Evolutionary conservation across 2,329 filamentous ascomycete species (phyloP), one percentile per base, ranked within the genome.

Genomic region (Chrysoporthe austroafricana): DNA sequence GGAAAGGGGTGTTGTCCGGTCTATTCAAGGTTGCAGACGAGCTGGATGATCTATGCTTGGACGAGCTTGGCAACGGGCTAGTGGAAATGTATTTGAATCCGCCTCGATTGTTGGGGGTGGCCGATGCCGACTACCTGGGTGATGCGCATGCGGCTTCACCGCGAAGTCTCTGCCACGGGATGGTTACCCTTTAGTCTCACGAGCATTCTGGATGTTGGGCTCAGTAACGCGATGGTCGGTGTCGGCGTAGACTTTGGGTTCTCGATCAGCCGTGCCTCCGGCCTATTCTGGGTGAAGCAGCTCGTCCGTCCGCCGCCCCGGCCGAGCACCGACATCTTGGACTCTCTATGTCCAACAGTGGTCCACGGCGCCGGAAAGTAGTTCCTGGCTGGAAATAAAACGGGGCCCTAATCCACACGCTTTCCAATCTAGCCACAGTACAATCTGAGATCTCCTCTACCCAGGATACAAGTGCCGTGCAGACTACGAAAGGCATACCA

Each of bases 1-100:
- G 63, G 68, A 62, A 67, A 69, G 66, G 63, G 65, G 62, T 43
- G 44, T 68, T 61, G 43, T 61, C 21, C 9, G 60, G 60, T 32
- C 43, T 48, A 21, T 60, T 42, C 34, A 60, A 48, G 50, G 32
- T 13, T 62, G 60, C 60, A 62, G 60, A 48, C 44, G 60, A 62
- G 43, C 60, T 62, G 26, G 60, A 39, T 60, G 21, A 62, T 52
- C 26, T 62, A 48, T 52, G 26, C 60, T 1, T 48, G 60, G 32
- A n/a, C 34, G 43, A 34, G 43, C 34, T 62, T 62, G 34, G 21
- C 44, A 50, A 50, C 26, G 44, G 43, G 32, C 60, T n/a, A 13
- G 16, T 48, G n/a, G 43, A 39, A 32, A 34, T 52, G 7, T 7
- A 52, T 42, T 21, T n/a, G 26, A 62, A 52, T 13, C 21, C 39